Base-by-base conservation (phyloP, 768 basidiomycete genomes). In the Naematelia encephala region DNA sequence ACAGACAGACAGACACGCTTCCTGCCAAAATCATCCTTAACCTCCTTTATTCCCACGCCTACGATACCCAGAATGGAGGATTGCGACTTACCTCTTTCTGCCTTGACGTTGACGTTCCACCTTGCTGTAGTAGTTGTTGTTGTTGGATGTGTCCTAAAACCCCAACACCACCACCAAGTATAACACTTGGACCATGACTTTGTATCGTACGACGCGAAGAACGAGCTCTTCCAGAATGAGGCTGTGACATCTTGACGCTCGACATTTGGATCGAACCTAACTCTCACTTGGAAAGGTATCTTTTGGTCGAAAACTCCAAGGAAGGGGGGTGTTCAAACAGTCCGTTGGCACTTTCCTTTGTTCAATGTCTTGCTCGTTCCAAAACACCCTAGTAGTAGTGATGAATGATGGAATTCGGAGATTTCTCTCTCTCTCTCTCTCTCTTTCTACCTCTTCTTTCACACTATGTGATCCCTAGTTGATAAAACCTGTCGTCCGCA, bases 91-190 rank as follows among this genome's bases (percentile, higher is more conserved):
- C 34, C 16, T 39, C 8, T 39, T 39, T 39, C 16, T 8, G 34
- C 34, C 34, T 51, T 8, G 10, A 10, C 50, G 27, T 51, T 8
- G 10, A 10, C 50, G 27, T 21, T 27, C 46, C 46, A 47, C 10
- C n/a, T 25, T 19, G 46, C 46, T 8, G n/a, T 19, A 21, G 39
- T 11, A n/a, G 12, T 11, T 43, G 23, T 47, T 8, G n/a, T 21
- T 21, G 12, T 19, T 14, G 43, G 42, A 11, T 22, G 19, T 13
- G 42, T n/a, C 54, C 54, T 4, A 30, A 21, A 22, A 46, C 26
- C 21, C 54, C 54, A 13, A 23, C 54, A 16, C 54, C 54, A 45
- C 54, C 54, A 13, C 54, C 54, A 4, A 55, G 26, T 8, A 45
- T 8, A 8, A 55, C 54, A n/a, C n/a, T n/a, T 28, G 39, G 34